These are phyloP conservation scores for Dryas octopetala DNA, from an alignment of 306 rosid species.

Conservation along the genomic window DNA sequence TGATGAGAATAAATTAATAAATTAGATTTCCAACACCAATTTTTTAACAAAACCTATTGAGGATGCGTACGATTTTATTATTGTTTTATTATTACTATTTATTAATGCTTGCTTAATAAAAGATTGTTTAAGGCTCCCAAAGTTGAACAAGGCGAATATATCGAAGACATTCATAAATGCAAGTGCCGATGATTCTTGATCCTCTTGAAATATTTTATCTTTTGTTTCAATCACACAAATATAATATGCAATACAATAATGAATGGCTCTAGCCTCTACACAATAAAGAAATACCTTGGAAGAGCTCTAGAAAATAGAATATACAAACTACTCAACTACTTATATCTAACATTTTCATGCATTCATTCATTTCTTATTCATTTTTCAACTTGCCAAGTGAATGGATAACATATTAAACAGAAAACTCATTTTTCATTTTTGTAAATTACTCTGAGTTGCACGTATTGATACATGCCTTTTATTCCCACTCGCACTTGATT, in stretches of 20 bases:
- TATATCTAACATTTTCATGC: not conserved
- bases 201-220: not conserved
- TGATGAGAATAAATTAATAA: not conserved
- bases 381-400: not conserved
- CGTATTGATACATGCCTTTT: no score
- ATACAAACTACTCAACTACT: not conserved
- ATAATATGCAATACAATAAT: not conserved
- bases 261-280: no score
- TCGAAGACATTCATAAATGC: not conserved
- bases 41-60: no score
- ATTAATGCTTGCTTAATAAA: no score
- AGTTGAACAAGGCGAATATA: constrained; percentile 9
- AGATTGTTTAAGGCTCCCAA: not conserved
- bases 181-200: constrained; percentile 5
- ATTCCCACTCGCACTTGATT: no score
- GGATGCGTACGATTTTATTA: not conserved
- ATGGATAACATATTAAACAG: no score
- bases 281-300: no score
- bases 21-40: not conserved
- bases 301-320: no score
- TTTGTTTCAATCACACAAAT: not conserved
- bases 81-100: not conserved
- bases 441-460: no score
- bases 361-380: not conserved
- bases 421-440: no score